These are phyloP conservation scores for Cyclotella sp. DNA, from an alignment of 108 stramenopile genomes.

Conservation along the genomic window DNA sequence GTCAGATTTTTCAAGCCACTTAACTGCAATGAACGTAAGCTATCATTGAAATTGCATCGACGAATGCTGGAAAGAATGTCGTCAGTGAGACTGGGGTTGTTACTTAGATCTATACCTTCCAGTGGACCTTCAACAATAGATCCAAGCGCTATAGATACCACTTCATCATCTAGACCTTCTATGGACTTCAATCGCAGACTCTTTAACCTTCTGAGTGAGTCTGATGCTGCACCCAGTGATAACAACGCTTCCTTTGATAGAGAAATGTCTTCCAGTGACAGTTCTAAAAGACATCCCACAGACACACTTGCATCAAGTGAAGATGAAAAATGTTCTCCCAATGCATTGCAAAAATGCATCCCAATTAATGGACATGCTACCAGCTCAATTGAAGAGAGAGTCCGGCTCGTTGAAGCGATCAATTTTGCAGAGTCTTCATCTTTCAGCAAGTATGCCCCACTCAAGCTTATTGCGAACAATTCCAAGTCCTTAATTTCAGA, in stretches of 20 bases:
- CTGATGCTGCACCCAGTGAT: constrained; percentile 41
- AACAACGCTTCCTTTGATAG: constrained; percentile 54
- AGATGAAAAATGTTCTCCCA: constrained; percentile 49
- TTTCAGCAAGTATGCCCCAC: constrained; percentile 78
- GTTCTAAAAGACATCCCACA: constrained; percentile 57
- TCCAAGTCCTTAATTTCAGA: constrained; percentile 35
- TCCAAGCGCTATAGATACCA: constrained; percentile 54
- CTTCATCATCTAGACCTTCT: constrained; percentile 60
- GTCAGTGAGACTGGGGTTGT: constrained; percentile 72
- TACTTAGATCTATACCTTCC: constrained; percentile 68
- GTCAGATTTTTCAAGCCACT: constrained; percentile 67
- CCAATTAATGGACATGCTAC: constrained; percentile 78
- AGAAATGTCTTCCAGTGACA: constrained; percentile 69
- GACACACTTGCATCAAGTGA: constrained; percentile 4
- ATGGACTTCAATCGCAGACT: constrained; percentile 66
- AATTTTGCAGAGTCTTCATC: constrained; percentile 71
- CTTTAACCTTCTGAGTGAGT: constrained; percentile 60
- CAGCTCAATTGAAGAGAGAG: constrained; percentile 75
- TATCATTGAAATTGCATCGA: constrained; percentile 52
- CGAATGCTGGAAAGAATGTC: constrained; percentile 71
- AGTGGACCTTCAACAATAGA: constrained; percentile 44
- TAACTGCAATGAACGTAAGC: constrained; percentile 61
- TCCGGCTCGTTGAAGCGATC: constrained; percentile 48
- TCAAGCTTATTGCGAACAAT: constrained; percentile 70
- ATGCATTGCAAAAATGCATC: constrained; percentile 46